phyloP scores from a whole-genome alignment of 257 asterid species.

The Paraleonurus japonicus region DNA sequence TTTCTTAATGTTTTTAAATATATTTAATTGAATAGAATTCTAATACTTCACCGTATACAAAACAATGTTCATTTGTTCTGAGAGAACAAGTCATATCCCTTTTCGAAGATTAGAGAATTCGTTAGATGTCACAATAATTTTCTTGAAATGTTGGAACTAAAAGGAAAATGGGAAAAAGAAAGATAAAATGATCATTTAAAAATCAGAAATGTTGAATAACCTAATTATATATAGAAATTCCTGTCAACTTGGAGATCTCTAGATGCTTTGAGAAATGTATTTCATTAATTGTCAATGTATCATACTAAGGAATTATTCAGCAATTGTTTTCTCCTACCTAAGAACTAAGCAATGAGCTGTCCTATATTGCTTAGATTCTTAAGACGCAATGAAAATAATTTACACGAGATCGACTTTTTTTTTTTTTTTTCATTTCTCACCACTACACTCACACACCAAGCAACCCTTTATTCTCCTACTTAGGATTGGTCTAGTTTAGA shows the following conservation, averaged over 20 bases:
- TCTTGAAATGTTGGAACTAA: not conserved
- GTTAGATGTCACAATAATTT: not conserved
- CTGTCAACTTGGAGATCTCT: not conserved
- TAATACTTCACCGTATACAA: not conserved
- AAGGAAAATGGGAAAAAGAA: not conserved
- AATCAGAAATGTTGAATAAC: not conserved
- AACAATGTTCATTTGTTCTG: not conserved
- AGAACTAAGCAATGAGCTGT: slow-evolving; percentile 31
- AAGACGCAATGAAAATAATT: too few relatives aligned
- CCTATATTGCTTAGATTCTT: not conserved
- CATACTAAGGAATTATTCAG: slow-evolving; percentile 12
- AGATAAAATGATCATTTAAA: not conserved
- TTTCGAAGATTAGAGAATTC: not conserved
- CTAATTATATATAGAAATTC: slow-evolving; percentile 12
- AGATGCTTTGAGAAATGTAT: slow-evolving; percentile 15
- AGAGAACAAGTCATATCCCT: not conserved
- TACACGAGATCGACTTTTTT: too few relatives aligned
- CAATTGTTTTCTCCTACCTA: slow-evolving; percentile 13
- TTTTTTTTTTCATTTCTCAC: too few relatives aligned
- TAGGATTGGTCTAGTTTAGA: too few relatives aligned
- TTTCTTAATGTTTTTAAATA: too few relatives aligned
- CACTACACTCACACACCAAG: too few relatives aligned
- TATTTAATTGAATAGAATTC: too few relatives aligned
- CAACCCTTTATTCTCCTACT: too few relatives aligned
- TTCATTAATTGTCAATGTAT: not conserved